Evolutionary conservation across 352 stramenopile genomes (phyloP), one percentile per base, ranked within the genome.

Genomic region (Plasmopara muralis): DNA sequence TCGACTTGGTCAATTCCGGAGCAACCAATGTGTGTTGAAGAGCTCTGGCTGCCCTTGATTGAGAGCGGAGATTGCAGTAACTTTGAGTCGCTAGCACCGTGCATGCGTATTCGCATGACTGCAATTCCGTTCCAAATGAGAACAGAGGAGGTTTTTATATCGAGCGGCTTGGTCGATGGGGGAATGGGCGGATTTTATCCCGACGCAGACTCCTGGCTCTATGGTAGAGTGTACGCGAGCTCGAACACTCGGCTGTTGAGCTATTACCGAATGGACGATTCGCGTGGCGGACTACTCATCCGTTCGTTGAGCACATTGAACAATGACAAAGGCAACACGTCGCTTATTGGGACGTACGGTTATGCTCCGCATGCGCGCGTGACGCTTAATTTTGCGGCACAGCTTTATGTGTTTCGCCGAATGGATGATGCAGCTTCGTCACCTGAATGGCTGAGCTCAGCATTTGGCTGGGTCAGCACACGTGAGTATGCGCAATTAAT

Each of bases 181-280:
- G 79, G 80, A 35, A 90, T 93, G 78, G 83, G 68, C 16, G 78
- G 77, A 9, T 89, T 86, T 46, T 91, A 77, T 39, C 65, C 73
- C 0, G 61, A 75, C 31, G 64, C 77, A 20, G 56, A 76, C 15
- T 84, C 74, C 9, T 87, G 62, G 60, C 51, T 84, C 0, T 93
- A 91, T 28, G 80, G 78, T 9, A 61, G 77, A 16, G 76, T 88
- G 12, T 90, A 80, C 47, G 85, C 80, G 3, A 62, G 67, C 16
- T 89, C 79, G 0, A 68, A 83, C 33, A 79, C 75, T n/a, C 64
- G 66, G 29, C 61, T 93, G 62, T 53, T 82, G 28, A 87, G 70
- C 42, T 93, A 93, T 61, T 90, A 80, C n/a, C 74, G 76, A 46
- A 93, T 91, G 78, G 61, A 75, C 9, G 59, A 69, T 6, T 86